Evolutionary conservation across 2,329 filamentous ascomycete species (phyloP), one percentile per base, ranked within the genome.

Genomic region (Bipolaris victoriae): DNA sequence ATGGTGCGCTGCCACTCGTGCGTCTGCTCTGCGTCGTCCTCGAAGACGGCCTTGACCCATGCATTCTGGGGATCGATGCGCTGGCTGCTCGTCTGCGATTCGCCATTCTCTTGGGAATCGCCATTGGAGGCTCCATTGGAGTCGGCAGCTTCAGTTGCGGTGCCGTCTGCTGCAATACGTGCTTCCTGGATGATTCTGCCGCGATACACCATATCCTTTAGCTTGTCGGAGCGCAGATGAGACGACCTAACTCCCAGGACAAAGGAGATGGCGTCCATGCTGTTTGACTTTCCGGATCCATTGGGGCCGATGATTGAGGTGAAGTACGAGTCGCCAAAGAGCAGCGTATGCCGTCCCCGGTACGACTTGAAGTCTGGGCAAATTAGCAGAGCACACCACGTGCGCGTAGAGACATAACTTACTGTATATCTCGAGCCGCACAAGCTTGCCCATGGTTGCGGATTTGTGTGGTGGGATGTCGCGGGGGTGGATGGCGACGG

Each of bases 31-130:
- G 92, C 92, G 74, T 99, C 95, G 72, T 99, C 95, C 75, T 97
- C 93, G 77, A 98, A 99, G 15, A 99, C 94, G 29, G 95, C 95
- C 92, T 97, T 98, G 13, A 99, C 96, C 94, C 94, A 99, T 3
- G 95, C 96, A 2, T 89, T 95, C 76, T 93, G 95, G 0, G 95
- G 95, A 69, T 99, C 94, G 63, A 87, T 86, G 35, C 61, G 61
- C 69, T 84, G 88, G n/a, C 86, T 88, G 52, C 87, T 84, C 52
- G 86, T 84, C 62, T 89, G 85, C 6, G 83, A 82, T 15, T 76
- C 76, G 33, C 75, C 76, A 11, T 73, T 73, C 20, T 82, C 77
- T 58, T 88, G 84, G 1, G 82, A 81, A 39, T 67, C 63, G 22
- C 72, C 75, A 20, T 74, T 74, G 31, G 52, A 31, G 10, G 52